These are phyloP conservation scores for Apocynum venetum DNA, from an alignment of 257 asterid species.

Conservation along the genomic window DNA sequence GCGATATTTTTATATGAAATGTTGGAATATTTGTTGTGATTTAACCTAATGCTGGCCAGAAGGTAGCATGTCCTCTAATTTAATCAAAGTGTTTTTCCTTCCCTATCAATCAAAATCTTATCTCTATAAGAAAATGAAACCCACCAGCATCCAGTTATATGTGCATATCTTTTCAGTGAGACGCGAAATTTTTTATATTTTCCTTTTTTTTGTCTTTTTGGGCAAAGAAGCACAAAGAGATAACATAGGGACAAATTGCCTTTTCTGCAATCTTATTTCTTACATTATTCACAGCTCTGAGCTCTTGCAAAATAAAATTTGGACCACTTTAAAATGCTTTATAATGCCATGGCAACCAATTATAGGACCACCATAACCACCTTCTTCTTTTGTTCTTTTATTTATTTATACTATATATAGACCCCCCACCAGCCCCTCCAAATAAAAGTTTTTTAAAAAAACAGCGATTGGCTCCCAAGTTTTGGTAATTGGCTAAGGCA, in stretches of 20 bases:
- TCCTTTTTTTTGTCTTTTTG: not conserved
- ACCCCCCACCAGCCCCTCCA: too few species aligned
- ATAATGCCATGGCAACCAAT: not conserved
- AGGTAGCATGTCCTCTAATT: slow-evolving; percentile 10
- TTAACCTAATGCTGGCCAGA: slow-evolving; percentile 11
- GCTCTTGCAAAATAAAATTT: not conserved
- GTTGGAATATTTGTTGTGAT: slow-evolving; percentile 8
- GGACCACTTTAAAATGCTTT: slow-evolving; percentile 14
- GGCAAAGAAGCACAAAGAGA: not conserved
- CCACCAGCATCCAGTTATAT: not conserved
- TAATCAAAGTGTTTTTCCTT: too few species aligned
- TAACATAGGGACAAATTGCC: slow-evolving; percentile 12
- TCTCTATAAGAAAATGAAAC: slow-evolving; percentile 4
- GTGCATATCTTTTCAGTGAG: too few species aligned
- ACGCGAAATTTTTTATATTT: not conserved
- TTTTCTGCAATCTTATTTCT: not conserved
- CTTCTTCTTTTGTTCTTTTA: not conserved
- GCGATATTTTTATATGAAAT: not conserved
- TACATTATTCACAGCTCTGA: not conserved
- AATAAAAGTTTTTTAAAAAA: too few species aligned
- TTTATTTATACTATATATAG: too few species aligned
- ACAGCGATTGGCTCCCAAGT: not conserved
- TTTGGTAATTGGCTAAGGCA: slow-evolving; percentile 34
- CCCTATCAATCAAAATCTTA: not conserved
- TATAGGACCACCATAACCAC: not conserved